Percentiles rank a stretch among this genome's conserved stretches.
Evolutionary conservation across 257 asterid genomes (phyloP).

Genomic region (Solanum clarkiae): DNA sequence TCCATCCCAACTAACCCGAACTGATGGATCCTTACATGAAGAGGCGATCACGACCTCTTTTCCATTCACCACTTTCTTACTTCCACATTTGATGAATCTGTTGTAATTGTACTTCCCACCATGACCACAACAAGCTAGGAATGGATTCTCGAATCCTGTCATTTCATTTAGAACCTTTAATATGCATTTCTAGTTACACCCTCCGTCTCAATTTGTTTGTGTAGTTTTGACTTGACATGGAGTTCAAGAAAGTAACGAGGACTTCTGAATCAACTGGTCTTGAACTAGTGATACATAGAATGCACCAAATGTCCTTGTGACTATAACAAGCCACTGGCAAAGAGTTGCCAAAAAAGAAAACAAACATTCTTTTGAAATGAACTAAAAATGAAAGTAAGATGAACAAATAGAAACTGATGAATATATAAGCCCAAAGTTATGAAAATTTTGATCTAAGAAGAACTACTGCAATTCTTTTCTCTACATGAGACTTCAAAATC

Average conservation of each 20-base stretch:
- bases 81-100: constrained; percentile 43
- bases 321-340: neutral
- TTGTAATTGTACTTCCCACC: constrained; percentile 73
- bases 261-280: neutral
- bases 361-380: no score
- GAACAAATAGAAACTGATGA: no score
- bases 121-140: constrained; percentile 66
- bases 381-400: no score
- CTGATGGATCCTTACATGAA: constrained; percentile 49
- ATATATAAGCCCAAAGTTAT: neutral
- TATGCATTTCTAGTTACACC: neutral
- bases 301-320: neutral
- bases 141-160: constrained; percentile 60
- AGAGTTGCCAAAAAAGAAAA: no score
- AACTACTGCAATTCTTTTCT: neutral
- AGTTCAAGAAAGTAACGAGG: neutral
- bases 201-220: neutral
- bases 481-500: neutral
- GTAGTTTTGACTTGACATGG: neutral
- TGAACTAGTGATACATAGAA: neutral
- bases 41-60: constrained; percentile 32
- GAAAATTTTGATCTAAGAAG: neutral
- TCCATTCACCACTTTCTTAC: constrained; percentile 40
- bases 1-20: constrained; percentile 63
- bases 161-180: neutral